phyloP scores from a whole-genome alignment of 768 basidiomycete genomes.

The Pleurotus pulmonarius region DNA sequence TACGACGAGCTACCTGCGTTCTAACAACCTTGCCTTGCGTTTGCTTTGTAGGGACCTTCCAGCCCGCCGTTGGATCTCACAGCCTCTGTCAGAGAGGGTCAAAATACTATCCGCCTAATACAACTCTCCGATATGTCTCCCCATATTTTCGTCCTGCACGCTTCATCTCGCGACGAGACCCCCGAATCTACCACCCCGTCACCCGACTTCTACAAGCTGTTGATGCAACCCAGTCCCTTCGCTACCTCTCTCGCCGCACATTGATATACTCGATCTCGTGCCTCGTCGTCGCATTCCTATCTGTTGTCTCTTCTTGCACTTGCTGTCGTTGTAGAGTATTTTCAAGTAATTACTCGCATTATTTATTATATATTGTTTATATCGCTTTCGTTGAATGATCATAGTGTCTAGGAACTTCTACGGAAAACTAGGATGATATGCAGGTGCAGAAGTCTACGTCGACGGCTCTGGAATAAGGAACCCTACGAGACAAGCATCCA shows the following conservation, averaged over 20 bases:
- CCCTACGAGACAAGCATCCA: conserved; percentile 90
- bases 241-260: not conserved
- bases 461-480: conserved; percentile 75
- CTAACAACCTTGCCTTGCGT: not conserved
- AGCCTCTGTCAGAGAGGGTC: conserved; percentile 6
- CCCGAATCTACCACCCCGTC: no score
- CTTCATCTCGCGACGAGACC: not conserved
- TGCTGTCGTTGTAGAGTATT: no score
- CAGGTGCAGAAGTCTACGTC: conserved; percentile 18
- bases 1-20: not conserved
- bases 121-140: conserved; percentile 10
- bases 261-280: not conserved
- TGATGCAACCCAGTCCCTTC: not conserved
- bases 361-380: no score
- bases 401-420: no score
- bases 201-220: not conserved
- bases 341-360: no score
- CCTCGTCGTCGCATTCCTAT: not conserved
- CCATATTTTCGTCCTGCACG: conserved; percentile 10
- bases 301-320: not conserved
- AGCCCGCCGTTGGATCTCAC: conserved; percentile 10
- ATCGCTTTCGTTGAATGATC: no score
- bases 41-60: not conserved
- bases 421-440: no score
- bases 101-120: conserved; percentile 8